phyloP scores from a whole-genome alignment of 1,139 yeast genomes.

The Geotrichum europaeum region DNA sequence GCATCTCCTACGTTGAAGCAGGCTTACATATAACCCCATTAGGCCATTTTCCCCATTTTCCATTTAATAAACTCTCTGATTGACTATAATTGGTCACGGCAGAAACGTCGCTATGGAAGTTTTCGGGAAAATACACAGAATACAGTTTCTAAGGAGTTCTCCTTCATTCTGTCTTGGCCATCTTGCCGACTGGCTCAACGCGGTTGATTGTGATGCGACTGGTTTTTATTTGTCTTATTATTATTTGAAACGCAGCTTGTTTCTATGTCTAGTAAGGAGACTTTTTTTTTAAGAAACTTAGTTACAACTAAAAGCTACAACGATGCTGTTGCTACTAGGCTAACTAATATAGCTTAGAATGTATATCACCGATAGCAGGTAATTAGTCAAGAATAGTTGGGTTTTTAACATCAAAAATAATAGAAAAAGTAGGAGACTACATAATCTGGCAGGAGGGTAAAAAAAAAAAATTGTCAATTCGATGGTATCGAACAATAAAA shows the following conservation, averaged over 20 bases:
- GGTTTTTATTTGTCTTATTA: not conserved
- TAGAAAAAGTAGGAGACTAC: no score
- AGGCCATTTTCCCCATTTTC: not conserved
- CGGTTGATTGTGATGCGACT: not conserved
- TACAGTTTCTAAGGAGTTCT: not conserved
- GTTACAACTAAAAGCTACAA: not conserved
- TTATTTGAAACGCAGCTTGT: not conserved
- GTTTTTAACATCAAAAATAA: no score
- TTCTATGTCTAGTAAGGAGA: not conserved
- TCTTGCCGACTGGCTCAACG: not conserved
- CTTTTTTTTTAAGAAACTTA: not conserved
- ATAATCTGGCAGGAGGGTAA: no score
- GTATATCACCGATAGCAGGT: no score
- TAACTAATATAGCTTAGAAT: no score
- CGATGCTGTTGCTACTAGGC: not conserved
- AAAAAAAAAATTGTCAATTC: no score
- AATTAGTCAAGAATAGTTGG: no score
- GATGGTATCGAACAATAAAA: no score
- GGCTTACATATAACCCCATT: not conserved
- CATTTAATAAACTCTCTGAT: not conserved
- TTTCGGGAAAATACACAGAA: not conserved
- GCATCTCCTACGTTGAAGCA: not conserved
- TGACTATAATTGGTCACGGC: not conserved
- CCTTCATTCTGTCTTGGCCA: not conserved
- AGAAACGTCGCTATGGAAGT: not conserved